Evolutionary conservation across 169 alveolate species (phyloP).

Genomic region (Plasmodium inui): DNA sequence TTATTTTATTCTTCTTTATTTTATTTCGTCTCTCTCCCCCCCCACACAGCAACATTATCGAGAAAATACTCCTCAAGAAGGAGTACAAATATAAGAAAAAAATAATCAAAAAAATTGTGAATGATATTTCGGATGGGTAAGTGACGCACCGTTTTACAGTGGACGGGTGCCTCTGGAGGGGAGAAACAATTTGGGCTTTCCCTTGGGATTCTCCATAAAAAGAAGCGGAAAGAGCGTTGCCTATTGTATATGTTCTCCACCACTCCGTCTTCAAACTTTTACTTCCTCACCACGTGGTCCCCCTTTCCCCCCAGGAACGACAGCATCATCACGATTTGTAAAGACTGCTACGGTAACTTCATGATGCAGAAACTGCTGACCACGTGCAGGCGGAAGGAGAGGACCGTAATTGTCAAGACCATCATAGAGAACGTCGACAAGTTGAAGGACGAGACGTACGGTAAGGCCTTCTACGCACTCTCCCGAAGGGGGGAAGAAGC

Average conservation of each 20-base stretch:
- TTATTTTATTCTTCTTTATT: neutral
- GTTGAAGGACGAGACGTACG: constrained; percentile 57
- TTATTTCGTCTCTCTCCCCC: neutral
- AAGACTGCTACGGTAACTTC: constrained; percentile 72
- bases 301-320: constrained; percentile 22
- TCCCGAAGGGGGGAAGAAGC: neutral
- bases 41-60: constrained; percentile 53
- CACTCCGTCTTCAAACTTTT: neutral
- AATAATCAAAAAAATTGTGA: constrained; percentile 54
- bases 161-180: neutral
- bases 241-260: neutral
- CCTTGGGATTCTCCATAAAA: neutral
- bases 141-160: neutral
- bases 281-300: neutral
- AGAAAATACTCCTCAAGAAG: constrained; percentile 57
- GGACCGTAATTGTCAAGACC: constrained; percentile 28
- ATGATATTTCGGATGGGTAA: constrained; percentile 56
- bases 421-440: constrained; percentile 42
- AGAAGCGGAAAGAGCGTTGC: neutral
- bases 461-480: neutral
- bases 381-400: constrained; percentile 38
- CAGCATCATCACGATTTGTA: constrained; percentile 58
- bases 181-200: too few species aligned
- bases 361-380: constrained; percentile 70
- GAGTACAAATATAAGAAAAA: constrained; percentile 61